Evolutionary conservation across 192 early-diverging fungal genomes (phyloP).

Genomic region (Backusella liffmaniae): DNA sequence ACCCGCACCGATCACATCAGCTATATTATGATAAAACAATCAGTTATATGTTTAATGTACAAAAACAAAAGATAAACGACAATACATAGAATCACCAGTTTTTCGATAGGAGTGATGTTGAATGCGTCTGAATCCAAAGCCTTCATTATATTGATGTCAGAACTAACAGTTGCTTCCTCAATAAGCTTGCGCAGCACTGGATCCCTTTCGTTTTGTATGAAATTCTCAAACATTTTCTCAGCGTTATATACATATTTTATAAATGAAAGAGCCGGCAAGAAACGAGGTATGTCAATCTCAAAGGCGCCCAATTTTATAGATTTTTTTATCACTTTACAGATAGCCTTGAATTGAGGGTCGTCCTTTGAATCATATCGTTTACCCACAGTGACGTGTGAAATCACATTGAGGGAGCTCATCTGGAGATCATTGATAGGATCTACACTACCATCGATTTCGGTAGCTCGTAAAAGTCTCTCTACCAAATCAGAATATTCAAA

Average conservation of each 20-base stretch:
- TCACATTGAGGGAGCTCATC: conserved; percentile 1
- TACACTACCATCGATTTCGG: background rate
- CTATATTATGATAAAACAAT: background rate
- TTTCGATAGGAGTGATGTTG: background rate
- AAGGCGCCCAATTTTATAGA: background rate
- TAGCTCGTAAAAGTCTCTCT: background rate
- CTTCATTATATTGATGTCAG: background rate
- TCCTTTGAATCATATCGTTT: background rate
- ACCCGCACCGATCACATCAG: conserved; percentile 4
- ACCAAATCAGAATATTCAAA: background rate
- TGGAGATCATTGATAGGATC: background rate
- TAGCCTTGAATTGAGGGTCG: background rate
- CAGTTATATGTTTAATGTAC: background rate
- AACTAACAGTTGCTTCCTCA: background rate
- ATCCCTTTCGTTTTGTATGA: background rate
- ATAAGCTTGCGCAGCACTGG: background rate
- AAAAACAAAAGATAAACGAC: background rate
- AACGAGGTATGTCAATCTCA: background rate
- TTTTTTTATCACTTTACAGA: background rate
- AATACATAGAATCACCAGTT: background rate
- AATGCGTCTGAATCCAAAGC: background rate
- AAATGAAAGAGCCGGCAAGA: background rate
- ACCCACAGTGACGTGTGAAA: background rate
- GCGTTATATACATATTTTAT: background rate
- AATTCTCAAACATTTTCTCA: background rate